Base-by-base conservation (phyloP, 192 early-diverging fungal genomes). In the Lunasporangiospora selenospora region DNA sequence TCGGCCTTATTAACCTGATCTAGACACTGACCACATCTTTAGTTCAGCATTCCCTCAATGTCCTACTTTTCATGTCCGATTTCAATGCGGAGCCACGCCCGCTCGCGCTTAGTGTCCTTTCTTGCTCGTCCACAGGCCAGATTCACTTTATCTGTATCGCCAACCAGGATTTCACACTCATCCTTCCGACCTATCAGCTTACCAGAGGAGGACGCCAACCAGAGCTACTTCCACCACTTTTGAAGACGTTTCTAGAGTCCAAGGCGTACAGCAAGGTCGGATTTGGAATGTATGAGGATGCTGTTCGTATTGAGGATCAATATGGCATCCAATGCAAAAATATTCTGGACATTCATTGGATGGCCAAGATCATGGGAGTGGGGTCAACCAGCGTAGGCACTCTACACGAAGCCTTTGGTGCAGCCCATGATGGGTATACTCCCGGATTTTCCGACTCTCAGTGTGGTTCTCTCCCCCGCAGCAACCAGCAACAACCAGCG, bases 81-180 rank as follows among this genome's bases (percentile, higher is more conserved):
- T 73, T 73, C 55, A 73, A 73, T 26, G 58, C 31, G 3, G 69
- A 73, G 16, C 69, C 69, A 9, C 44, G 58, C 8, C 69, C 69
- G 3, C 53, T 73, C 1, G 69, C 61, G 2, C 31, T 58, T 6
- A 73, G 63, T 15, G 61, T 36, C 3, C 45, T 73, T n/a, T 54
- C 69, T 12, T 73, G 69, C 21, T 73, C 69, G 2, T 73, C 69
- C 11, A 63, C 69, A 27, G 69, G 69, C 38, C 36, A 58, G 45
- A 73, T 73, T 32, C 61, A 73, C 43, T 73, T 63, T 32, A 62
- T 73, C 36, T 61, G 63, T 53, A 47, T 73, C 61, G 53, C 69
- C 32, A 73, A 73, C 46, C 39, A 73, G 18, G 43, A 63, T 21
- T 49, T 73, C 5, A 63, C 69, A 2, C 31, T 73, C 24, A 58